Evolutionary conservation across 768 basidiomycete species (phyloP).

Genomic region (Zangia roseola): DNA sequence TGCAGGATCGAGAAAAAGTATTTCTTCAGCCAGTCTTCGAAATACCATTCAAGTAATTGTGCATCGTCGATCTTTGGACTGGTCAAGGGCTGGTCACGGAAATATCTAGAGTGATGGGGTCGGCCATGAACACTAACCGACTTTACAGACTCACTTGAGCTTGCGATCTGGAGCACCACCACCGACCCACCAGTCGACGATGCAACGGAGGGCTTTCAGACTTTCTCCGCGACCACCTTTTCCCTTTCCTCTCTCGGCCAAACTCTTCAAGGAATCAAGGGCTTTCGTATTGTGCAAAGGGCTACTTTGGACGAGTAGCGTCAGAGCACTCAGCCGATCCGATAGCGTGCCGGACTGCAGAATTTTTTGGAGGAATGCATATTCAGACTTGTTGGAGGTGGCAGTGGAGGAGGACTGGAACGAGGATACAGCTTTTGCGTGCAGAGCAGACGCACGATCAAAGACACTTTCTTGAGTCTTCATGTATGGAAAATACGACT

Average conservation of each 20-base stretch:
- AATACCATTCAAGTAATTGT: slow-evolving; percentile 80
- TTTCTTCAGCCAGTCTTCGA: slow-evolving; percentile 98
- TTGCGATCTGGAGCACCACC: slow-evolving; percentile 89
- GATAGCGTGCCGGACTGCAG: slow-evolving; percentile 87
- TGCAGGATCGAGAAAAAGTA: slow-evolving; percentile 93
- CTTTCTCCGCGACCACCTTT: slow-evolving; percentile 93
- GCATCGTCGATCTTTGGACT: slow-evolving; percentile 66
- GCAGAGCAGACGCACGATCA: slow-evolving; percentile 47
- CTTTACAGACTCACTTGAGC: slow-evolving; percentile 58
- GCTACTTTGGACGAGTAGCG: slow-evolving; percentile 83
- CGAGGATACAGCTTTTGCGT: slow-evolving; percentile 40
- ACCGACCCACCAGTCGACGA: slow-evolving; percentile 97
- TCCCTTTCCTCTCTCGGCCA: slow-evolving; percentile 76
- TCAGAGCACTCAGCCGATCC: slow-evolving; percentile 88
- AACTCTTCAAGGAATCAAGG: slow-evolving; percentile 66
- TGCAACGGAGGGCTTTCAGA: slow-evolving; percentile 83
- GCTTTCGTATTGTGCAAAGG: slow-evolving; percentile 85
- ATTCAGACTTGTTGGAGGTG: slow-evolving; percentile 61
- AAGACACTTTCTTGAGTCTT: slow-evolving; percentile 25
- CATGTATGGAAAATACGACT: too few relatives aligned
- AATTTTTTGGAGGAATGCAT: slow-evolving; percentile 79
- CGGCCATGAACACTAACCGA: neutral
- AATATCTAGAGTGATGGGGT: slow-evolving; percentile 57
- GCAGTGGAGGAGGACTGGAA: slow-evolving; percentile 51
- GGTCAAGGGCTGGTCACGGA: slow-evolving; percentile 80